Percentiles rank a stretch among this genome's conserved stretches.
Evolutionary conservation across 2,329 filamentous ascomycete genomes (phyloP).

Genomic region (Cryphonectria japonica): DNA sequence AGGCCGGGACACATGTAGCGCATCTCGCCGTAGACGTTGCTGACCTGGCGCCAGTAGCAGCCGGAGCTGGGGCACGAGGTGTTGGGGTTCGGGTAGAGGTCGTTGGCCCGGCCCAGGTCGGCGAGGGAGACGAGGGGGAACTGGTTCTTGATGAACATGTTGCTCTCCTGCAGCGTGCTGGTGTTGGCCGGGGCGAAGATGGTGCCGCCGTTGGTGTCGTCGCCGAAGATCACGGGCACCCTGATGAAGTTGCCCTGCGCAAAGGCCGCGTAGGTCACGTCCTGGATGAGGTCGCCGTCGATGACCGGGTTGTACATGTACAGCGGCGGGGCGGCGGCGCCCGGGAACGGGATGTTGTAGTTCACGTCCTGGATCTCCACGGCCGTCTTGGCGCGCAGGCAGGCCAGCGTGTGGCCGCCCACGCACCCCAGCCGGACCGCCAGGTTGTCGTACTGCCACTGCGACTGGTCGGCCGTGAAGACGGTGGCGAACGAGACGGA

Average conservation of each 20-base stretch:
- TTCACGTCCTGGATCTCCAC: constrained; percentile 48
- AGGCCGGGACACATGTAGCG: constrained; percentile 68
- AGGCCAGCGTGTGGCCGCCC: constrained; percentile 45
- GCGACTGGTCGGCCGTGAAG: constrained; percentile 49
- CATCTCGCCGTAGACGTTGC: constrained; percentile 66
- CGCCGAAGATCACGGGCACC: constrained; percentile 40
- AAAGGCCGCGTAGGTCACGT: constrained; percentile 55
- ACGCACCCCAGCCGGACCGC: constrained; percentile 48
- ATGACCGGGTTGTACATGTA: constrained; percentile 60
- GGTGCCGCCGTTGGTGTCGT: constrained; percentile 69
- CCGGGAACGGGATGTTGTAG: constrained; percentile 45
- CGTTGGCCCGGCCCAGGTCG: constrained; percentile 56
- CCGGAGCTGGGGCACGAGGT: constrained; percentile 54
- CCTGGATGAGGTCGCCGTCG: constrained; percentile 56
- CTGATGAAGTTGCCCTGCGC: constrained; percentile 29
- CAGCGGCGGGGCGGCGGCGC: constrained; percentile 42
- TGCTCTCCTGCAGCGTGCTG: constrained; percentile 50
- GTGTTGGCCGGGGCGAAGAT: constrained; percentile 58
- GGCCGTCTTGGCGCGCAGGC: constrained; percentile 49
- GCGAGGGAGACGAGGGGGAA: constrained; percentile 57
- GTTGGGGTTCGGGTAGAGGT: constrained; percentile 57
- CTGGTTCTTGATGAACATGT: constrained; percentile 61
- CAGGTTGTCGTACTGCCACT: constrained; percentile 57
- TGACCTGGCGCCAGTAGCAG: constrained; percentile 61
- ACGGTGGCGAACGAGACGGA: constrained; percentile 56